A percentile compares a stretch with the other conserved stretches of the same genome.
phyloP scores from a whole-genome alignment of 306 rosid species.

The Leucaena leucocephala region DNA sequence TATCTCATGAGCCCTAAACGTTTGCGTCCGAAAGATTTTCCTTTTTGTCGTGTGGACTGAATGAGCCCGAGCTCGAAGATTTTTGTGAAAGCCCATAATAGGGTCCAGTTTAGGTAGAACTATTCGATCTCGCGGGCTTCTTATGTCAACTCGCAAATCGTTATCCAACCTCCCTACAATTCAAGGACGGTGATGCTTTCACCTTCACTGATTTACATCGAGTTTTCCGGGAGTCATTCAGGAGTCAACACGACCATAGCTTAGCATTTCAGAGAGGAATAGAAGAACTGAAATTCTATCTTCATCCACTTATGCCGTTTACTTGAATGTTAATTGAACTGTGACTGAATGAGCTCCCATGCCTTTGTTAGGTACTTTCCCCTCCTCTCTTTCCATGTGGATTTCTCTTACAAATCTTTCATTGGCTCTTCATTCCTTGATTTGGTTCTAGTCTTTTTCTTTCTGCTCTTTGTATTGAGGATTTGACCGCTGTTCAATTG shows the following conservation, averaged over 20 bases:
- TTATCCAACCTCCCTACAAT: background rate
- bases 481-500: background rate
- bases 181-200: background rate
- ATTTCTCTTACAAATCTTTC: background rate
- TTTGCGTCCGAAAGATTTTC: background rate
- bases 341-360: conserved; percentile 81
- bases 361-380: conserved; percentile 71
- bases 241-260: background rate
- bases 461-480: background rate
- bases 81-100: background rate
- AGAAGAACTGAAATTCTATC: background rate
- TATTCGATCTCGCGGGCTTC: background rate
- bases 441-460: background rate
- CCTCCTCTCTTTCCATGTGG: background rate
- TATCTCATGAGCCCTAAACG: background rate
- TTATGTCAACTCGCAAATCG: background rate
- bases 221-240: background rate
- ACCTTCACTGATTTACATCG: background rate
- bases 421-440: background rate
- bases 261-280: background rate
- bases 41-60: background rate
- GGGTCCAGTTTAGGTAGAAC: background rate
- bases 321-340: conserved; percentile 26
- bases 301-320: conserved; percentile 11
- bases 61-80: background rate